phyloP scores from a whole-genome alignment of 305 asterid genomes.

The Ruellia speciosa region DNA sequence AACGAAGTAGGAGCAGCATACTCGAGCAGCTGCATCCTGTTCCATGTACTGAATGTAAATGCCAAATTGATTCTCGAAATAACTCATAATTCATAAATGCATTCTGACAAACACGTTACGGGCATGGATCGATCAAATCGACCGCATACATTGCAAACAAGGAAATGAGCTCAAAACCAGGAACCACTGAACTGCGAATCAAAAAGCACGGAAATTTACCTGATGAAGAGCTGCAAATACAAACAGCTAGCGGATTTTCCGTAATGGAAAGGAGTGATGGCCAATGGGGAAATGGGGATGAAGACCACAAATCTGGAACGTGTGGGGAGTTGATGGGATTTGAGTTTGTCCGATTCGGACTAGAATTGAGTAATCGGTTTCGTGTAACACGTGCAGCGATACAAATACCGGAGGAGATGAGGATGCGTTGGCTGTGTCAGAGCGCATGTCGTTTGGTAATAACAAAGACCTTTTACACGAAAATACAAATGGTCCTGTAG shows the following conservation, averaged over 20 bases:
- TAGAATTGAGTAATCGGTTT: too few species aligned
- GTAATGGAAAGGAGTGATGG: neutral
- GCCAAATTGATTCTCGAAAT: conserved; percentile 13
- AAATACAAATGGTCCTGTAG: too few species aligned
- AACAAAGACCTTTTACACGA: too few species aligned
- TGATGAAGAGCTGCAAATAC: too few species aligned
- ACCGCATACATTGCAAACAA: neutral
- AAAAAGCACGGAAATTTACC: too few species aligned
- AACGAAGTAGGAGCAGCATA: conserved; percentile 46
- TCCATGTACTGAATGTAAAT: conserved; percentile 20
- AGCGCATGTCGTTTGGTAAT: too few species aligned
- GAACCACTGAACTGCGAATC: neutral
- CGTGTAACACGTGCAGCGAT: neutral
- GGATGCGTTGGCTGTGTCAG: too few species aligned
- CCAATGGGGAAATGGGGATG: neutral
- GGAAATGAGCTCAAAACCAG: neutral
- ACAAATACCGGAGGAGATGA: neutral
- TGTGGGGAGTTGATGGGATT: too few species aligned
- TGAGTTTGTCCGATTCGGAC: too few species aligned
- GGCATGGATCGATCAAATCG: neutral
- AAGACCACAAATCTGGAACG: neutral
- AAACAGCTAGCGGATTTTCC: too few species aligned
- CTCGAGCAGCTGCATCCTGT: conserved; percentile 60
- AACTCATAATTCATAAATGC: neutral
- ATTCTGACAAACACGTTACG: neutral